Evolutionary conservation across 108 stramenopile genomes (phyloP).

Genomic region (Cyclotella distinguenda): DNA sequence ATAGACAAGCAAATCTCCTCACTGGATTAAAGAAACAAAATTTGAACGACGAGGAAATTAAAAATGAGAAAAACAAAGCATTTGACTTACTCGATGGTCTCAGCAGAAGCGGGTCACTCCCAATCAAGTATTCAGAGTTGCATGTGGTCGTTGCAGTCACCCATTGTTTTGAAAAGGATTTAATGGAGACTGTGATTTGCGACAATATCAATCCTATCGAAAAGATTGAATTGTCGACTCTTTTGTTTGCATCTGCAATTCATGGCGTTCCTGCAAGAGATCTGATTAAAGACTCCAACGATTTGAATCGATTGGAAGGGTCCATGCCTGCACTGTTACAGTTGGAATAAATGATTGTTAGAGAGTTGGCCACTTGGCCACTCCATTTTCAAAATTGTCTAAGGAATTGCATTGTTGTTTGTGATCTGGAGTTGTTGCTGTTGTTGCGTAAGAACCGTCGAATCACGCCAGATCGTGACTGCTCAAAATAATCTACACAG

Average conservation of each 20-base stretch:
- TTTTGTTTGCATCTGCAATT: slow-evolving; percentile 65
- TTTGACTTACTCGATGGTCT: slow-evolving; percentile 85
- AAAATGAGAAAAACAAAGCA: slow-evolving; percentile 67
- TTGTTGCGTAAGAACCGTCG: too few relatives aligned
- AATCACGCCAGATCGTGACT: too few relatives aligned
- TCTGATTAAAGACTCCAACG: slow-evolving; percentile 38
- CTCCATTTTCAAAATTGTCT: too few relatives aligned
- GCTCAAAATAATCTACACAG: too few relatives aligned
- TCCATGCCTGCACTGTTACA: slow-evolving; percentile 23
- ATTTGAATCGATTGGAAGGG: slow-evolving; percentile 33
- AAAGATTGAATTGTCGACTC: slow-evolving; percentile 67
- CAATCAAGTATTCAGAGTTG: slow-evolving; percentile 60
- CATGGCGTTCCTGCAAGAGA: slow-evolving; percentile 51
- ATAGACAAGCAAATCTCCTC: slow-evolving; percentile 58
- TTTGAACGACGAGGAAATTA: slow-evolving; percentile 38
- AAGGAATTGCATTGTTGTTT: too few relatives aligned
- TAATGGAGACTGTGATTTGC: slow-evolving; percentile 75
- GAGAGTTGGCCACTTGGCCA: too few relatives aligned
- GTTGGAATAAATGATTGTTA: not conserved
- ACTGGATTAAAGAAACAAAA: slow-evolving; percentile 11
- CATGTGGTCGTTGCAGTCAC: slow-evolving; percentile 83
- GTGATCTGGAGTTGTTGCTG: too few relatives aligned
- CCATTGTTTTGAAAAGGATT: slow-evolving; percentile 77
- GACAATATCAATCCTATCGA: slow-evolving; percentile 88
- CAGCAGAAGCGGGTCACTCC: slow-evolving; percentile 74